These are phyloP conservation scores for Mucor mucedo DNA, from an alignment of 371 early-diverging fungal species.

Conservation along the genomic window DNA sequence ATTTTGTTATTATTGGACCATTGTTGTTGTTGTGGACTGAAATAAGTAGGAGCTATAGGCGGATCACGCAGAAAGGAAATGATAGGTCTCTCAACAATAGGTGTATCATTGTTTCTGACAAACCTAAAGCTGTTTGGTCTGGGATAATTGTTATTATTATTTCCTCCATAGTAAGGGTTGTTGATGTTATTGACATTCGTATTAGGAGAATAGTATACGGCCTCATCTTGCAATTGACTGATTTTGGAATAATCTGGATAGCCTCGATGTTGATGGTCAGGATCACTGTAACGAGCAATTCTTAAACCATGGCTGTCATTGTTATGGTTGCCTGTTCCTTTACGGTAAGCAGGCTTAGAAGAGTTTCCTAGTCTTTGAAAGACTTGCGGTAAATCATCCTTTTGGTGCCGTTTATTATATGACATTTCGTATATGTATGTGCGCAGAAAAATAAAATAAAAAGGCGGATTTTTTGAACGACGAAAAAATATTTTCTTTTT, in stretches of 20 bases:
- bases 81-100: not conserved
- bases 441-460: not conserved
- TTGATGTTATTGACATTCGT: not conserved
- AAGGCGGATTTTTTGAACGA: too few relatives aligned
- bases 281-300: not conserved
- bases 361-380: not conserved
- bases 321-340: not conserved
- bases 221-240: not conserved
- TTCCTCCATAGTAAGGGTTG: not conserved
- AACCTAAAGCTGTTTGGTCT: not conserved
- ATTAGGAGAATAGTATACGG: not conserved
- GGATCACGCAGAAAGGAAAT: not conserved
- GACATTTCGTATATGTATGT: not conserved
- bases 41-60: not conserved
- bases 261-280: not conserved
- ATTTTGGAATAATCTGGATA: not conserved
- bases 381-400: not conserved
- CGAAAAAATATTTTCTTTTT: conserved; percentile 1
- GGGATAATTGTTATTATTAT: not conserved
- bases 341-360: not conserved
- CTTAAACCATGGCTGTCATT: not conserved
- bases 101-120: not conserved
- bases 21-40: not conserved
- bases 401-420: not conserved
- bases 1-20: not conserved